phyloP scores from a whole-genome alignment of 768 basidiomycete genomes.

The Hygrocybe punicea region DNA sequence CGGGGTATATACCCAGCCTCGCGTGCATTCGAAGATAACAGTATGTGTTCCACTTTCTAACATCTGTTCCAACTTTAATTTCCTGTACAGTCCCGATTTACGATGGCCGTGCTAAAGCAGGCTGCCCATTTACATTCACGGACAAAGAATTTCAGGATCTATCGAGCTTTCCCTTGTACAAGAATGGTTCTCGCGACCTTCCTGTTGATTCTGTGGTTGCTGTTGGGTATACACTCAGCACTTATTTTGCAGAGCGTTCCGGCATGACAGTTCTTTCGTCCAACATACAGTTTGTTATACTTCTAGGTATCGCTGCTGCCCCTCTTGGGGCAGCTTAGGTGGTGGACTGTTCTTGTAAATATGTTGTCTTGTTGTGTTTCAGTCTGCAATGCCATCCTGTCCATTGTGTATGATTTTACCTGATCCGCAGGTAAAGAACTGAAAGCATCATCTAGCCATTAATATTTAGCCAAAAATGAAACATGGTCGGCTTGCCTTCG shows the following conservation, averaged over 20 bases:
- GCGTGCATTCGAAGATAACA: neutral
- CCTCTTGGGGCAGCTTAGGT: neutral
- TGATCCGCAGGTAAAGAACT: too few species aligned
- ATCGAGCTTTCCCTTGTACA: neutral
- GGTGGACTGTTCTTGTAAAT: too few species aligned
- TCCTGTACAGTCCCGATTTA: slow-evolving; percentile 3
- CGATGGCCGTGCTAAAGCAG: slow-evolving; percentile 1
- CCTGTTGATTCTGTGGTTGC: neutral
- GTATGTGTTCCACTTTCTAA: neutral
- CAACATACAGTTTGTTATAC: neutral
- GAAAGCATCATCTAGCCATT: too few species aligned
- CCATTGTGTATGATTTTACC: too few species aligned
- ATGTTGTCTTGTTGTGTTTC: too few species aligned
- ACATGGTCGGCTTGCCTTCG: too few species aligned
- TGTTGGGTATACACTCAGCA: neutral
- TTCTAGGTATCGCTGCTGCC: neutral
- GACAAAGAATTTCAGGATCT: neutral
- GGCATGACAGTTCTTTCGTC: neutral
- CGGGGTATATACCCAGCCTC: neutral
- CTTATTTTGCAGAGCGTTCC: neutral
- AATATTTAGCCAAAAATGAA: too few species aligned
- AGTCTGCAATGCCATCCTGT: too few species aligned
- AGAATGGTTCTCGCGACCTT: neutral
- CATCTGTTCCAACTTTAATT: neutral
- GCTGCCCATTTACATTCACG: neutral